These are phyloP conservation scores for Geranium incanum DNA, from an alignment of 441 rosid genomes.

Conservation along the genomic window DNA sequence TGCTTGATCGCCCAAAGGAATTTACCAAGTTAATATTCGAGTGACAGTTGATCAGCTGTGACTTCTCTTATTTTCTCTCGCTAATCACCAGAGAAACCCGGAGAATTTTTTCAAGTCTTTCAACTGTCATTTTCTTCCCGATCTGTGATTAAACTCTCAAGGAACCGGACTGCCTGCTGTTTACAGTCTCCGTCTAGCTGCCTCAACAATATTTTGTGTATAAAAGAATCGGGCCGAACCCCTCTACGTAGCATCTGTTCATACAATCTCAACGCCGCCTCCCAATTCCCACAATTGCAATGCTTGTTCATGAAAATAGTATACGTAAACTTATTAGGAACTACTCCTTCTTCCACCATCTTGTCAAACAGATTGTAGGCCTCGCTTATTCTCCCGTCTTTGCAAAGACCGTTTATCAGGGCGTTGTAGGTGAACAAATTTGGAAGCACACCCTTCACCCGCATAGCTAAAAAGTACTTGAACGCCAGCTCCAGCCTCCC, in stretches of 20 bases:
- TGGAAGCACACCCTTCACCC: conserved; percentile 40
- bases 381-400: conserved; percentile 36
- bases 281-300: conserved; percentile 43
- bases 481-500: conserved; percentile 50
- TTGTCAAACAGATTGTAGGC: conserved; percentile 44
- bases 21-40: conserved; percentile 10
- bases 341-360: conserved; percentile 52
- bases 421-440: conserved; percentile 69
- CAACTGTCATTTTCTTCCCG: conserved; percentile 23
- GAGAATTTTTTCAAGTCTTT: conserved; percentile 24
- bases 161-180: conserved; percentile 35
- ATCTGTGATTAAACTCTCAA: conserved; percentile 41
- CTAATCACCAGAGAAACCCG: conserved; percentile 16
- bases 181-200: conserved; percentile 43
- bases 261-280: conserved; percentile 55
- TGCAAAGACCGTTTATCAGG: conserved; percentile 57
- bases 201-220: conserved; percentile 47
- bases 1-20: conserved; percentile 11
- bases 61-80: conserved; percentile 12
- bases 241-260: conserved; percentile 54
- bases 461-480: conserved; percentile 53
- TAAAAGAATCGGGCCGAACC: conserved; percentile 50
- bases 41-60: conserved; percentile 13
- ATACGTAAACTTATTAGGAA: conserved; percentile 60
- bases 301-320: conserved; percentile 58